phyloP scores from a whole-genome alignment of 768 basidiomycete genomes.

The Royoungia palumana region DNA sequence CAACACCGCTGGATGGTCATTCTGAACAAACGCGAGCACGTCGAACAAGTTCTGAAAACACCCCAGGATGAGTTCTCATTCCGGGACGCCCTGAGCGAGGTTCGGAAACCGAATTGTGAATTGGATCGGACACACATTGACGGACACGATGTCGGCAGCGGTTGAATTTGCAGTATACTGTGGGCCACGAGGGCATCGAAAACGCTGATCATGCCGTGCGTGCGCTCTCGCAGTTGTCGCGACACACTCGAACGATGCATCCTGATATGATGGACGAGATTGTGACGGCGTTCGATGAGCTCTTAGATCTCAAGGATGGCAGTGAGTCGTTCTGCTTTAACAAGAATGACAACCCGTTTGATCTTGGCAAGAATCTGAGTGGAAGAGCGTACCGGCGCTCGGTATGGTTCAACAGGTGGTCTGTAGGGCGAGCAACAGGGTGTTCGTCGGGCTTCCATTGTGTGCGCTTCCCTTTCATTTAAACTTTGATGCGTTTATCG shows the following conservation, averaged over 20 bases:
- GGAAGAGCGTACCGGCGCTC: conserved; percentile 32
- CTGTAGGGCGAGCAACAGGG: conserved; percentile 40
- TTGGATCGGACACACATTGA: no score
- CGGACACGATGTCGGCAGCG: conserved; percentile 23
- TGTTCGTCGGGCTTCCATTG: conserved; percentile 47
- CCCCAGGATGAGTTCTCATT: no score
- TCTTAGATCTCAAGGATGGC: conserved; percentile 23
- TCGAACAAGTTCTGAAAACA: no score
- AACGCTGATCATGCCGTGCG: conserved; percentile 29
- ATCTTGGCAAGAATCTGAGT: conserved; percentile 27
- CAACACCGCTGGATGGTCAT: no score
- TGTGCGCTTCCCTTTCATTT: conserved; percentile 27
- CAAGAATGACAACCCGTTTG: background rate
- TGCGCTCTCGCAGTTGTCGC: conserved; percentile 30
- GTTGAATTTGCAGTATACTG: conserved; percentile 35
- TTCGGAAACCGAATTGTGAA: no score
- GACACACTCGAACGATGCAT: conserved; percentile 37
- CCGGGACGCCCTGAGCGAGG: no score
- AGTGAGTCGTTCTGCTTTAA: conserved; percentile 3
- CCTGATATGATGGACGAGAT: conserved; percentile 46
- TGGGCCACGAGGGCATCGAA: conserved; percentile 30
- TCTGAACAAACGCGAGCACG: no score
- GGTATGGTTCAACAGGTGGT: conserved; percentile 34
- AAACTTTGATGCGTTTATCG: background rate
- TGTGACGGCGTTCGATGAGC: conserved; percentile 35